Evolutionary conservation across 345 rosid species (phyloP).

Genomic region (Gossypium rotundifolium): DNA sequence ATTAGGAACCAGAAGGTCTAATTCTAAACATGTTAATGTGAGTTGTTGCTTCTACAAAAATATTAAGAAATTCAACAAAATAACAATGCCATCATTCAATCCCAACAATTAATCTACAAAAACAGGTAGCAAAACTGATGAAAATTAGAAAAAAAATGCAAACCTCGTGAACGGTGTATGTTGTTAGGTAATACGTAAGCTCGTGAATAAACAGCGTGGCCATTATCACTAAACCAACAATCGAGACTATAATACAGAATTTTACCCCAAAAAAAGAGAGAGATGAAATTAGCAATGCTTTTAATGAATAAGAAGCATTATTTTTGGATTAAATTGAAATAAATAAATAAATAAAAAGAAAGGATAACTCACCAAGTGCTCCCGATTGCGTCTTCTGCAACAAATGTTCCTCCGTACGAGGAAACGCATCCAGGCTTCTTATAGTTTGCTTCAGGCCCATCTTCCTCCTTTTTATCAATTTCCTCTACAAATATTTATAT

Average conservation of each 20-base stretch:
- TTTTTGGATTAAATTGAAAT: background rate
- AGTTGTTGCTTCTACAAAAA: background rate
- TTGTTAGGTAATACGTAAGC: constrained; percentile 72
- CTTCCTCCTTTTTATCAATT: constrained; percentile 1
- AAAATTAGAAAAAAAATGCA: background rate
- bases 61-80: background rate
- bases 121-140: background rate
- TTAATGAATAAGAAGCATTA: background rate
- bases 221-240: constrained; percentile 78
- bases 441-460: constrained; percentile 87
- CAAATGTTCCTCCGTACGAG: constrained; percentile 95
- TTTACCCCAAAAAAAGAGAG: background rate
- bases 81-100: background rate
- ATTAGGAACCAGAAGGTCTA: background rate
- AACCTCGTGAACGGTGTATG: constrained; percentile 90
- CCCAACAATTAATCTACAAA: constrained; percentile 2
- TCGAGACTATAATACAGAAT: constrained; percentile 52
- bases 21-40: background rate
- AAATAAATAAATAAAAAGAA: background rate
- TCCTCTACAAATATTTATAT: background rate
- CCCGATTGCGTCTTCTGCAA: constrained; percentile 92
- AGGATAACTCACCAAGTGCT: constrained; percentile 47
- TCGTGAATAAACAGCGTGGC: constrained; percentile 85
- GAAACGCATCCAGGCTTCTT: constrained; percentile 85
- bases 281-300: background rate